These are phyloP conservation scores for Pestalotiopsis sp. DNA, from an alignment of 2,329 filamentous ascomycete genomes.

Conservation along the genomic window DNA sequence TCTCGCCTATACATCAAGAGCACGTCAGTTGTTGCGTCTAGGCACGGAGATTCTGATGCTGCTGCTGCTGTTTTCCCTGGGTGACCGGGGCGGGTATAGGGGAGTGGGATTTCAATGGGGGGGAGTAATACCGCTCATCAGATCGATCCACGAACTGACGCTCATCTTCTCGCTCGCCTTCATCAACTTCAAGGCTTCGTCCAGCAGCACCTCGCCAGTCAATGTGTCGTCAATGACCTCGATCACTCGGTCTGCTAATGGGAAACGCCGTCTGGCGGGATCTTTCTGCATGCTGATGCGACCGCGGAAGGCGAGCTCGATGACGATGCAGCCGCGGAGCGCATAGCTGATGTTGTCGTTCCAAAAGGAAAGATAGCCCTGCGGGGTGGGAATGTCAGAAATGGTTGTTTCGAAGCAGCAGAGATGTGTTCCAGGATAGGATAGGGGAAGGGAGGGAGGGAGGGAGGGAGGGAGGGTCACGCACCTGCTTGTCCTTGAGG, in stretches of 20 bases:
- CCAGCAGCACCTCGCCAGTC: slow-evolving; percentile 94
- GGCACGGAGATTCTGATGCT: slow-evolving; percentile 7
- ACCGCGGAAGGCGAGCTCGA: slow-evolving; percentile 94
- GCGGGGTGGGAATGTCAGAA: slow-evolving; percentile 11
- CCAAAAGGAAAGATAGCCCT: slow-evolving; percentile 99
- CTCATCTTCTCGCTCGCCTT: slow-evolving; percentile 99
- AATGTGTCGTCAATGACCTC: slow-evolving; percentile 96
- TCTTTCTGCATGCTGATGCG: slow-evolving; percentile 99
- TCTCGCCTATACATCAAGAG: slow-evolving; percentile 74
- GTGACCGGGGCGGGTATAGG: slow-evolving; percentile 7
- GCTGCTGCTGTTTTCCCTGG: background rate
- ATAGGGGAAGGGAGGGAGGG: background rate
- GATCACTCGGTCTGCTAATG: slow-evolving; percentile 88
- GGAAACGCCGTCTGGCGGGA: slow-evolving; percentile 86
- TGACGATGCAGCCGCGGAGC: slow-evolving; percentile 94
- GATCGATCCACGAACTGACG: slow-evolving; percentile 97
- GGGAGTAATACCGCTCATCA: slow-evolving; percentile 82
- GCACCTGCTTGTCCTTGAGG: slow-evolving; percentile 97
- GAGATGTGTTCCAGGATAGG: background rate
- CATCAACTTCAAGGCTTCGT: slow-evolving; percentile 99
- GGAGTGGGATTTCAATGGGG: background rate
- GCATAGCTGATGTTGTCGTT: slow-evolving; percentile 99
- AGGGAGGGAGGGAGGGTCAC: slow-evolving; percentile 26
- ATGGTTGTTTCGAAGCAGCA: background rate
- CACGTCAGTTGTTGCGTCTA: slow-evolving; percentile 15